phyloP scores from a whole-genome alignment of 108 stramenopile species.

The Fragilariopsis cylindrus region DNA sequence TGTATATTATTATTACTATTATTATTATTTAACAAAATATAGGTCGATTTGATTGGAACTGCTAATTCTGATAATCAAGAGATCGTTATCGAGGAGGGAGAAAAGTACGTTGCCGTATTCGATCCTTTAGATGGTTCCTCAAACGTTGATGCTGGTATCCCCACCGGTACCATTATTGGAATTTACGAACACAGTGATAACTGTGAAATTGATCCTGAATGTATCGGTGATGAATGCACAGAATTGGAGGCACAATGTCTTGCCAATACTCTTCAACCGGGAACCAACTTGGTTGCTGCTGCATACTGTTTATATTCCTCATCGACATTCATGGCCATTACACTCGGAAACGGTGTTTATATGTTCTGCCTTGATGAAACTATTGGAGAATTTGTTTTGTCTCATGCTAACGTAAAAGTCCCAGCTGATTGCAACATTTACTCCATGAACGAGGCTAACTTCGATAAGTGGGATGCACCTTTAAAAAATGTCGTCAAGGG shows the following conservation, averaged over 20 bases:
- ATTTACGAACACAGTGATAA: constrained; percentile 82
- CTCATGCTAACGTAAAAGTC: constrained; percentile 81
- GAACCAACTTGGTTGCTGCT: constrained; percentile 88
- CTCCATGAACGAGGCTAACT: constrained; percentile 96
- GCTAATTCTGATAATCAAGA: constrained; percentile 18
- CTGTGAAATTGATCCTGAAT: constrained; percentile 54
- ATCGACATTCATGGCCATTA: constrained; percentile 93
- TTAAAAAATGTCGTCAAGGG: constrained; percentile 60
- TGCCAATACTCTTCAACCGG: constrained; percentile 89
- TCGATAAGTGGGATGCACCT: constrained; percentile 82
- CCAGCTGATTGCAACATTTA: constrained; percentile 86
- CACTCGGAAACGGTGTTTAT: constrained; percentile 84
- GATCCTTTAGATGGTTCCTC: constrained; percentile 98
- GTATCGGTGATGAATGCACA: constrained; percentile 56
- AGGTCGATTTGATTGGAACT: constrained; percentile 27
- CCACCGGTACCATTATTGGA: constrained; percentile 96
- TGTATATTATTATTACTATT: too few species aligned
- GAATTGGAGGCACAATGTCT: constrained; percentile 71
- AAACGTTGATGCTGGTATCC: constrained; percentile 98
- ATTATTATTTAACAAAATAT: too few species aligned
- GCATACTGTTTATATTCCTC: constrained; percentile 97
- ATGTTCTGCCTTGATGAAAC: constrained; percentile 95
- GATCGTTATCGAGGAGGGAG: constrained; percentile 62
- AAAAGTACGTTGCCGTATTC: constrained; percentile 84
- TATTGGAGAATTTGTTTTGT: constrained; percentile 95